phyloP scores from a whole-genome alignment of 2,329 filamentous ascomycete genomes.

The Colletotrichum filicis region DNA sequence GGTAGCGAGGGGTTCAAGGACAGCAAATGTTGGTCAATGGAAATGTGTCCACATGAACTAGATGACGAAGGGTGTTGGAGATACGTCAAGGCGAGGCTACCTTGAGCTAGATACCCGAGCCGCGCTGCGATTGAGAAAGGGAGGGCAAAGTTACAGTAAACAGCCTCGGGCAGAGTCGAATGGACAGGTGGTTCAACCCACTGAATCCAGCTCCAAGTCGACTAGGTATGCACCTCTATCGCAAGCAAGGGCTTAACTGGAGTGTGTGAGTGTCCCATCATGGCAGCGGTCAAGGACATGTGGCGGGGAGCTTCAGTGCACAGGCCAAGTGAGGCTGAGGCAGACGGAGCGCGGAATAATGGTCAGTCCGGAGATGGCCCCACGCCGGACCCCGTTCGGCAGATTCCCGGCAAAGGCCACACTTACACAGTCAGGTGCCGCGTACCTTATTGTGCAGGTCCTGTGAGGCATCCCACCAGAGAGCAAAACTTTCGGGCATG shows the following conservation, averaged over 20 bases:
- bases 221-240: constrained; percentile 10
- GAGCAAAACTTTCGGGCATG: neutral
- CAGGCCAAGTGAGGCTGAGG: constrained; percentile 4
- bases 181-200: constrained; percentile 33
- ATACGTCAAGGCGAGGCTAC: constrained; percentile 6
- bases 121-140: constrained; percentile 7
- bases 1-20: constrained; percentile 27
- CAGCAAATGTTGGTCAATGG: constrained; percentile 12
- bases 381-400: neutral
- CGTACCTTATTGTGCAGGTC: neutral
- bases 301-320: neutral
- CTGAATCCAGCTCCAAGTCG: constrained; percentile 7
- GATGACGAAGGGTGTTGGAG: neutral
- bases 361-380: neutral
- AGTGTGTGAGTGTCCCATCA: neutral
- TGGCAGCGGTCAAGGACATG: neutral
- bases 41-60: constrained; percentile 33
- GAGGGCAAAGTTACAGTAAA: constrained; percentile 10
- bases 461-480: neutral
- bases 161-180: constrained; percentile 20
- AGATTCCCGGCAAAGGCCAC: neutral
- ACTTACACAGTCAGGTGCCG: neutral
- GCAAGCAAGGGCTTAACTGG: constrained; percentile 15
- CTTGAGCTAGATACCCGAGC: constrained; percentile 9
- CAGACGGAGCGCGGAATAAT: neutral